Base-by-base conservation (phyloP, 257 asterid species). In the Agastache rugosa region DNA sequence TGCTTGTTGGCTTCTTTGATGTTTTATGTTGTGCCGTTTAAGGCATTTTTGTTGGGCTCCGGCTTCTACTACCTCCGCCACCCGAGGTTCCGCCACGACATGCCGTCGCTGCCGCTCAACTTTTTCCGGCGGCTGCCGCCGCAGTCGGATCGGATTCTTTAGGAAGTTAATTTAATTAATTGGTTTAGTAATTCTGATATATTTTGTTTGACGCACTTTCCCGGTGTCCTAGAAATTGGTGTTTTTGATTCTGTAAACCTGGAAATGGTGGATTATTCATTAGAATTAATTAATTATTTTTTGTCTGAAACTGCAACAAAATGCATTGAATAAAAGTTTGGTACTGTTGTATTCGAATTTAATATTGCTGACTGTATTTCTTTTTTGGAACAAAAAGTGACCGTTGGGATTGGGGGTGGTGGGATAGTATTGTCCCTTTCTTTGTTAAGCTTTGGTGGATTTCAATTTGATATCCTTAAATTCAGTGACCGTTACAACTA, bases 91-190 rank as follows among this genome's bases (percentile, higher is more conserved):
- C 88, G 97, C 0, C 88, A 70, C 3, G 93, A 93, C 83, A 93
- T 93, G 98, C 98, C 98, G 8, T 89, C 97, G 0, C 78, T 85
- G 48, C 89, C 92, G 1, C 56, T 87, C 79, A 93, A 89, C 89
- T 91, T 93, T 58, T 93, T 91, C 87, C 85, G 93, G 2, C 83
- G 97, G 69, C 89, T 91, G 22, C 97, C 98, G 23, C 88, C 98
- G 0, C 88, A 86, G 29, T 91, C 98, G 1, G 96, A 91, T 76
- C 90, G 93, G 50, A 89, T 93, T 45, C 84, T 93, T 31, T 93
- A 83, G 83, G 27, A n/a, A 35, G 9, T 10, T 63, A 14, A 69
- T 74, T 77, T 45, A 4, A 15, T 15, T 35, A 53, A 8, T 65
- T 41, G 1, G 27, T 27, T 37, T 25, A 2, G 17, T 58, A 1